Conservation (phyloP, 371 early-diverging fungal genomes). For the Mucor piriformis region DNA sequence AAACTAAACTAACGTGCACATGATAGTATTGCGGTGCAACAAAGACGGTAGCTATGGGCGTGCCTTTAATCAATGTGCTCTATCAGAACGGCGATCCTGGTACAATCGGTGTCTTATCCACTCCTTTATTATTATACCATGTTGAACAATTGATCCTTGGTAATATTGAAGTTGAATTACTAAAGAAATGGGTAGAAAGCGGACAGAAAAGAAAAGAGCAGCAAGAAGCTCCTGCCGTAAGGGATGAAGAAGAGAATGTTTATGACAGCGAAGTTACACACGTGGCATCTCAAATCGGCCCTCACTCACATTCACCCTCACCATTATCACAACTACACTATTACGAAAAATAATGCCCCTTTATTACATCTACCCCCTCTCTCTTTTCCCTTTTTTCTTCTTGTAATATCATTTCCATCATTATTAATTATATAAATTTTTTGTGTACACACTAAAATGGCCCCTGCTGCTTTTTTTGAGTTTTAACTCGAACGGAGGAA, state of each 20-base stretch:
- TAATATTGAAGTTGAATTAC: slow-evolving; percentile 33
- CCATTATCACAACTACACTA: slow-evolving; percentile 23
- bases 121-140: slow-evolving; percentile 77
- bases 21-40: slow-evolving; percentile 70
- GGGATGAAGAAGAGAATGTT: slow-evolving; percentile 23
- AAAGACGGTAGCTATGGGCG: slow-evolving; percentile 80
- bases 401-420: background rate
- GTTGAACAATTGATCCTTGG: slow-evolving; percentile 70
- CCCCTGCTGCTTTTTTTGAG: slow-evolving; percentile 7
- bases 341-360: slow-evolving; percentile 10
- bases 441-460: background rate
- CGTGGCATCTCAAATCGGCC: slow-evolving; percentile 14
- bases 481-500: background rate
- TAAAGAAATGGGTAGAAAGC: slow-evolving; percentile 29
- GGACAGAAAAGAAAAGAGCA: slow-evolving; percentile 13
- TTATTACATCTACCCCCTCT: background rate
- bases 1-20: background rate
- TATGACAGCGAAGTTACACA: slow-evolving; percentile 23
- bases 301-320: slow-evolving; percentile 19
- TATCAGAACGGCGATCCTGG: slow-evolving; percentile 55
- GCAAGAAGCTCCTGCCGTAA: slow-evolving; percentile 7
- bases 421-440: background rate
- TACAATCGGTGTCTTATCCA: slow-evolving; percentile 65
- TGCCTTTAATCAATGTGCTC: slow-evolving; percentile 76
- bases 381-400: background rate